Evolutionary conservation across 768 basidiomycete genomes (phyloP).

Genomic region (Tulasnella sp.): DNA sequence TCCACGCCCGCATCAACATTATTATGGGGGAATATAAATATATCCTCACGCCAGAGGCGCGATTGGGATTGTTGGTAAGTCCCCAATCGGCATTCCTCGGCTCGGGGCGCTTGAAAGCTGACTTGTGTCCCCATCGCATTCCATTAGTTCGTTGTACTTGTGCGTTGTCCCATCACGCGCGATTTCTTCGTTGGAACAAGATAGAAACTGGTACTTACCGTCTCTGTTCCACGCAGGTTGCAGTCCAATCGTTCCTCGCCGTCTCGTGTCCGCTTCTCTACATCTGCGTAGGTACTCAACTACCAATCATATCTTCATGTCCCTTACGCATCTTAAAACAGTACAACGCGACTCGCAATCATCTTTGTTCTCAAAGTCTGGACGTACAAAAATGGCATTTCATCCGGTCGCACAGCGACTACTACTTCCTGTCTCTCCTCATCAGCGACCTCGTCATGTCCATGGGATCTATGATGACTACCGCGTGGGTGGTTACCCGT

Average conservation of each 20-base stretch:
- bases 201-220: not conserved
- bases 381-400: not conserved
- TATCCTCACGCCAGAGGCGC: no score
- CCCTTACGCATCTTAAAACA: not conserved
- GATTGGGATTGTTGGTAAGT: no score
- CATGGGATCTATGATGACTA: not conserved
- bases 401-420: not conserved
- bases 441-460: not conserved
- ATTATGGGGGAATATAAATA: no score
- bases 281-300: not conserved
- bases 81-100: no score
- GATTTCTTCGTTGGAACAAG: no score
- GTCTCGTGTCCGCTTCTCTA: not conserved
- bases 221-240: not conserved
- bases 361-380: not conserved
- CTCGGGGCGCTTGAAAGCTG: no score
- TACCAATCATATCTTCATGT: not conserved
- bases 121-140: no score
- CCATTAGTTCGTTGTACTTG: no score
- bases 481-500: constrained; percentile 6
- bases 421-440: constrained; percentile 5
- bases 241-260: not conserved
- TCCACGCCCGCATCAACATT: no score
- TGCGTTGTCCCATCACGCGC: no score
- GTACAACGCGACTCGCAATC: not conserved